Conservation (phyloP, 305 asterid species). For the Plantago lanceolata region DNA sequence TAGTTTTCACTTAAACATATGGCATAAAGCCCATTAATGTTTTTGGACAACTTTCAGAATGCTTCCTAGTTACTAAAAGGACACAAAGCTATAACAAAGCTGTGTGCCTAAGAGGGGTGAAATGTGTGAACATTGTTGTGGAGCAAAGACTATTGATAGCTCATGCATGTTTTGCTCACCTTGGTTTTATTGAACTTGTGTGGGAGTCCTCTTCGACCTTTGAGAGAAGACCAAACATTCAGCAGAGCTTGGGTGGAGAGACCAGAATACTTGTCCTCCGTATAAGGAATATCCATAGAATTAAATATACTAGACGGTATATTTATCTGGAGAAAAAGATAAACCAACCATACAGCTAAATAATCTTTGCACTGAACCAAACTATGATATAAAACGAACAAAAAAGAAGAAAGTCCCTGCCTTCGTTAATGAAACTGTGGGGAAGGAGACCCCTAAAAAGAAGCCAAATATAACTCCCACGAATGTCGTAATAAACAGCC, state of each 20-base stretch:
- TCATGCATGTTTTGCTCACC: slow-evolving; percentile 16
- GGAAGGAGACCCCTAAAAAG: slow-evolving; percentile 55
- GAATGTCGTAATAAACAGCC: slow-evolving; percentile 47
- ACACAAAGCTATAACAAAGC: background rate
- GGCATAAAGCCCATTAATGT: background rate
- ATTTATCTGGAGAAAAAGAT: slow-evolving; percentile 31
- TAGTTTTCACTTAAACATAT: no score
- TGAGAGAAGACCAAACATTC: slow-evolving; percentile 45
- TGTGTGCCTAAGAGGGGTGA: background rate
- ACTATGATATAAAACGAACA: background rate
- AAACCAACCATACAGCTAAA: slow-evolving; percentile 9
- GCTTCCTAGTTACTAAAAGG: background rate
- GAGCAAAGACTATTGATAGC: background rate
- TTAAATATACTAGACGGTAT: slow-evolving; percentile 40
- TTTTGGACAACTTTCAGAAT: background rate
- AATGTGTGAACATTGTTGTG: background rate
- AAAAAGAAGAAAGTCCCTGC: slow-evolving; percentile 29
- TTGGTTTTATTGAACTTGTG: slow-evolving; percentile 25
- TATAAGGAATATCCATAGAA: slow-evolving; percentile 37
- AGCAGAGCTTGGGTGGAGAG: slow-evolving; percentile 31
- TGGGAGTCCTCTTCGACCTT: slow-evolving; percentile 20
- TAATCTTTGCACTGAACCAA: slow-evolving; percentile 8
- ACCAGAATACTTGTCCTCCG: slow-evolving; percentile 35
- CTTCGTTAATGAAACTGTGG: slow-evolving; percentile 50
- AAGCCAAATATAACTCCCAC: slow-evolving; percentile 61